These are phyloP conservation scores for Myriosclerotinia duriaeana DNA, from an alignment of 2,329 filamentous ascomycete genomes.

Conservation along the genomic window DNA sequence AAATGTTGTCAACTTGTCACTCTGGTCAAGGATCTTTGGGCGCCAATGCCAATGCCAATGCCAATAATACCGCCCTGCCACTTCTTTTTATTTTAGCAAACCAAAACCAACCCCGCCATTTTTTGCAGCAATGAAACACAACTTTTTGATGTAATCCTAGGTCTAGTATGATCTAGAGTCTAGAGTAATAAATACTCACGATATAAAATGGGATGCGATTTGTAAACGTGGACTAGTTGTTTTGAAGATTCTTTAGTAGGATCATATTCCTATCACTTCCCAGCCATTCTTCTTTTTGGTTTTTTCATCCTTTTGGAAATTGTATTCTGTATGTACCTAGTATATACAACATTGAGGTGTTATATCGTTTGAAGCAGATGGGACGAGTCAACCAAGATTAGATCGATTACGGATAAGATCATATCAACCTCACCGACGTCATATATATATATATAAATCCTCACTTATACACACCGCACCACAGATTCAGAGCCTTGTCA, in stretches of 20 bases:
- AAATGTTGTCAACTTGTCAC: conserved; percentile 18
- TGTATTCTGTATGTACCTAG: background rate
- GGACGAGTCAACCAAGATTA: conserved; percentile 5
- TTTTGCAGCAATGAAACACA: background rate
- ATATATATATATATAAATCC: conserved; percentile 3
- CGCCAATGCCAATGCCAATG: conserved; percentile 3
- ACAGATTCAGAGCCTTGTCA: conserved; percentile 6
- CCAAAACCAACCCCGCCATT: conserved; percentile 21
- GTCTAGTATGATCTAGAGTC: background rate
- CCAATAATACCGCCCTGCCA: conserved; percentile 14
- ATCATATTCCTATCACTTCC: background rate
- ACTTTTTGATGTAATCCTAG: background rate
- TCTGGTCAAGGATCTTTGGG: conserved; percentile 16
- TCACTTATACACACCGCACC: background rate
- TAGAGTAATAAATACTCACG: background rate
- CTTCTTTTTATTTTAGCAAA: conserved; percentile 8
- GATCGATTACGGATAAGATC: background rate
- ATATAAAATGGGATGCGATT: background rate
- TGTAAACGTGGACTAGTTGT: background rate
- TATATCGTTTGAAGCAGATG: background rate
- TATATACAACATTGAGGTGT: background rate
- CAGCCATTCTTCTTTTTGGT: conserved; percentile 13
- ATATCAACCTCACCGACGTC: conserved; percentile 13
- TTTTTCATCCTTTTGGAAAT: background rate
- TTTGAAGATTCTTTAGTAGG: conserved; percentile 1